Base-by-base conservation (phyloP, 1,284 basidiomycete species). In the Singerocomus inundabilis region DNA sequence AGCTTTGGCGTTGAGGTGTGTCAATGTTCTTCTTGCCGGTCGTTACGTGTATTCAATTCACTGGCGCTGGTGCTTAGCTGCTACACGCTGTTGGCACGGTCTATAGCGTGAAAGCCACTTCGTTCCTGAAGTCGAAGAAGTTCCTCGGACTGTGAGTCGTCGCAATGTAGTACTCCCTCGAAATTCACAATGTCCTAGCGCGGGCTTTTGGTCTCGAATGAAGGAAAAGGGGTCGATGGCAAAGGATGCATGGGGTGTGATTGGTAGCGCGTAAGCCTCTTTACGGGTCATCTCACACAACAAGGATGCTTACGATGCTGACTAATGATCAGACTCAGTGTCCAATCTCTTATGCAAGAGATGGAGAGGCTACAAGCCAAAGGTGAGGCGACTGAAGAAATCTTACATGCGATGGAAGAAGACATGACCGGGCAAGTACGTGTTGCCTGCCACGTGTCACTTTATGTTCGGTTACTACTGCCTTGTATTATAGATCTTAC, bases 1-100 rank as follows among this genome's bases (percentile, higher is more conserved):
- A 96, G 93, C 58, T 99, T 99, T 69, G 97, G 97, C 49, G 86
- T 99, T 36, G 96, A 98, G 81, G 87, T 95, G 57, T 12, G 72
- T 68, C 34, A 32, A 50, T 31, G 24, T 16, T 45, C n/a, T 46
- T 29, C 21, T 33, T 30, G 7, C 11, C 12, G 28, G 13, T 16
- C 35, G 11, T 45, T 43, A 44, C 58, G 21, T 33, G 11, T 16
- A 35, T 44, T 55, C 48, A 54, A 25, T 32, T 21, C n/a, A 15
- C 16, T 31, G 6, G 6, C 12, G 11, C 28, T 15, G 32, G 16
- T 3, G 5, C 37, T 34, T 45, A 89, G 86, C 76, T 93, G 44
- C 71, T 93, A 34, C 89, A 93, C 59, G 85, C 90, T 12, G 94
- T 95, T 60, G 91, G 92, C 3, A 85, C 80, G 50, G 85, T 98